A percentile compares a stretch with the other conserved stretches of the same genome.
Conservation (phyloP, 805 yeast genomes). For the Ogataea naganishii region DNA sequence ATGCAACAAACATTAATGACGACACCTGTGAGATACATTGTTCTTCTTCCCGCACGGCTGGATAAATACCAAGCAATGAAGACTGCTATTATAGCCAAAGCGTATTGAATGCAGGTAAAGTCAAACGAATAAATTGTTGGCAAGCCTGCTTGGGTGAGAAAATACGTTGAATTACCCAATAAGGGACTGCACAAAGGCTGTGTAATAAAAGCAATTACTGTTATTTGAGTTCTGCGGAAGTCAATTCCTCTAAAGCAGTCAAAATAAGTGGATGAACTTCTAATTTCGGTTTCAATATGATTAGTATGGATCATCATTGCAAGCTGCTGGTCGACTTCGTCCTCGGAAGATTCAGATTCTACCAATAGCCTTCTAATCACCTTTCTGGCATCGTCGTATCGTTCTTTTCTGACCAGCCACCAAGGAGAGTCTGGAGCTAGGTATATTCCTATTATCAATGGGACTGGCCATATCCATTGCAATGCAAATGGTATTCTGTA, state of each 20-base stretch:
- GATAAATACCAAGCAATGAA: constrained; percentile 31
- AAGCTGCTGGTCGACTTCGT: constrained; percentile 4
- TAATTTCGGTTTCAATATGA: constrained; percentile 8
- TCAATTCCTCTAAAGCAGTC: constrained; percentile 43
- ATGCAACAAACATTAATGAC: constrained; percentile 19
- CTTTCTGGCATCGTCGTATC: constrained; percentile 35
- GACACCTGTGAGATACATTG: constrained; percentile 14
- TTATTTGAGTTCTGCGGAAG: constrained; percentile 42
- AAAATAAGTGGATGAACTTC: constrained; percentile 5
- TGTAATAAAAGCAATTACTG: constrained; percentile 44
- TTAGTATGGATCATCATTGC: constrained; percentile 9
- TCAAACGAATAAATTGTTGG: constrained; percentile 10
- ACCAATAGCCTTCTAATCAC: constrained; percentile 24
- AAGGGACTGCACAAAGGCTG: constrained; percentile 54
- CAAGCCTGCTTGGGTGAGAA: constrained; percentile 12
- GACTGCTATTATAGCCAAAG: constrained; percentile 21
- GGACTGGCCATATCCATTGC: constrained; percentile 55
- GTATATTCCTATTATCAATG: constrained; percentile 32
- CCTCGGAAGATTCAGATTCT: constrained; percentile 17
- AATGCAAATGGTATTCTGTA: constrained; percentile 48
- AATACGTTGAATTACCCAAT: constrained; percentile 49
- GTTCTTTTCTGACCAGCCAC: constrained; percentile 40
- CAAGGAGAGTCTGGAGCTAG: constrained; percentile 53
- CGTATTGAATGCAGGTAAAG: constrained; percentile 22
- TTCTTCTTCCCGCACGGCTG: constrained; percentile 27